A percentile compares a stretch with the other conserved stretches of the same genome.
phyloP scores from a whole-genome alignment of 2,329 filamentous ascomycete species.

The Colletotrichum musicola region DNA sequence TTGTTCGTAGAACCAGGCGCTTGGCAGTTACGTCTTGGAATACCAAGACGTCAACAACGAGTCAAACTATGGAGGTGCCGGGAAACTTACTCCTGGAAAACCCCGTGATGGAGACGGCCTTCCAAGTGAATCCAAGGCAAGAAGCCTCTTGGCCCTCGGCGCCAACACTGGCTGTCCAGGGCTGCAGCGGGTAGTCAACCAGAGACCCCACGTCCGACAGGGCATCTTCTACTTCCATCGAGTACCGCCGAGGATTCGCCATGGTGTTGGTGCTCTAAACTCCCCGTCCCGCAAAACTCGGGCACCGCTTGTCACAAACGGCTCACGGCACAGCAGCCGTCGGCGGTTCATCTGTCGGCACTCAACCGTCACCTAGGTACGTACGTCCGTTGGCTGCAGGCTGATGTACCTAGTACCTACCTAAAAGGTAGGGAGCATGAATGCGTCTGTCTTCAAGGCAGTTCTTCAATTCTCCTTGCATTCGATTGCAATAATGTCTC shows the following conservation, averaged over 20 bases:
- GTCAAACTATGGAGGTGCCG: background rate
- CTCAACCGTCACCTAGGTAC: background rate
- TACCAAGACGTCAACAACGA: background rate
- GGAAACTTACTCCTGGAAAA: background rate
- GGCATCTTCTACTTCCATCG: background rate
- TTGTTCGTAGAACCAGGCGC: background rate
- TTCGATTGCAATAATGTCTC: too few relatives aligned
- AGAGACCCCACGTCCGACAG: background rate
- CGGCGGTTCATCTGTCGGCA: background rate
- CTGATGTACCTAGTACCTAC: too few relatives aligned
- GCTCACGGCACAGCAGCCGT: background rate
- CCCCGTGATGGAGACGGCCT: background rate
- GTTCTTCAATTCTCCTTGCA: too few relatives aligned
- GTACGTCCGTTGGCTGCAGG: too few relatives aligned
- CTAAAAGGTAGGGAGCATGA: too few relatives aligned
- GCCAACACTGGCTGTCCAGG: background rate
- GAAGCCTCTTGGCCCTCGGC: background rate
- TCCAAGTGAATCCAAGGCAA: background rate
- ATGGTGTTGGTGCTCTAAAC: background rate
- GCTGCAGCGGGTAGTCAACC: background rate
- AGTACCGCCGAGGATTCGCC: slow-evolving; percentile 1
- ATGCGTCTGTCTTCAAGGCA: too few relatives aligned
- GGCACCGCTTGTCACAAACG: background rate
- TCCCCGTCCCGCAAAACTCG: background rate
- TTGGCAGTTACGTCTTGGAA: background rate